These are phyloP conservation scores for Quercus phellos DNA, from an alignment of 331 rosid species.

Conservation along the genomic window DNA sequence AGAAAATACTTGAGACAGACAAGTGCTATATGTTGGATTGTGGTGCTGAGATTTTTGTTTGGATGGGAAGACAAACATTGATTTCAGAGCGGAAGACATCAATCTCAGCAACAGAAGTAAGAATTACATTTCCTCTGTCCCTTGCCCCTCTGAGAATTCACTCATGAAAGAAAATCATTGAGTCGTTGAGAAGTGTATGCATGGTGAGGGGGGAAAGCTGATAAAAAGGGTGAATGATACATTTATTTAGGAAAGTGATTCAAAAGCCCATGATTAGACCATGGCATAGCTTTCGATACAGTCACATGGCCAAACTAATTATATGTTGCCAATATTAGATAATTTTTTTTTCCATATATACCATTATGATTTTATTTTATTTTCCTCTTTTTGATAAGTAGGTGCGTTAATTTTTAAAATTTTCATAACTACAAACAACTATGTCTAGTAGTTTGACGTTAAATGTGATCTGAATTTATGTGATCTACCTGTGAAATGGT, in stretches of 20 bases:
- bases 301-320: background rate
- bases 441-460: background rate
- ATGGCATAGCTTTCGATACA: background rate
- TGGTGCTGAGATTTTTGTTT: constrained; percentile 67
- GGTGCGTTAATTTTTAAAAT: too few species aligned
- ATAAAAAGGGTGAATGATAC: background rate
- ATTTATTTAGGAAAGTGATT: background rate
- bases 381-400: too few species aligned
- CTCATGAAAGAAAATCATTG: background rate
- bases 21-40: constrained; percentile 93
- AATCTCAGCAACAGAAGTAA: constrained; percentile 70
- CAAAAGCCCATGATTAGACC: background rate
- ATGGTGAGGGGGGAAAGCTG: background rate
- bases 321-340: background rate
- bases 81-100: constrained; percentile 83
- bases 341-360: background rate
- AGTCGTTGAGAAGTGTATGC: background rate
- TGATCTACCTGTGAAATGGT: background rate
- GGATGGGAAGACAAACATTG: constrained; percentile 85
- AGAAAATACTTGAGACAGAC: constrained; percentile 72
- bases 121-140: constrained; percentile 24
- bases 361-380: background rate
- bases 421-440: too few species aligned
- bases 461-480: background rate
- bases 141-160: background rate